Base-by-base conservation (phyloP, 1,139 yeast genomes). In the Taphrina confusa region DNA sequence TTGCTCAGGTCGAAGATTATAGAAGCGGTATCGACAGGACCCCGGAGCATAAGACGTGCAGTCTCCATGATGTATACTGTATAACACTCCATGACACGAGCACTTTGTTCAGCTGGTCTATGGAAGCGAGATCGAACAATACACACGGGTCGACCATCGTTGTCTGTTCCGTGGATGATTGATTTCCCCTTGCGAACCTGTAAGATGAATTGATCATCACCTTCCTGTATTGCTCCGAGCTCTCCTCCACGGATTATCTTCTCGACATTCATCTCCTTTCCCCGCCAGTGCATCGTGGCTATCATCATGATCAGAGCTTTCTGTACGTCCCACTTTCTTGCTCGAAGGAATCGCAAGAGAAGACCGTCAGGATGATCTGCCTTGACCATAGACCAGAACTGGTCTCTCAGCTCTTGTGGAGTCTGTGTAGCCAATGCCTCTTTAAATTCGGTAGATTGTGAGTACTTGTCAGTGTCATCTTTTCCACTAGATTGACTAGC, bases 101-200 rank as follows among this genome's bases (percentile, higher is more conserved):
- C 83, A 2, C 84, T 76, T 73, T 87, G 92, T 42, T 85, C 89
- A 36, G 78, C 76, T 22, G 92, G 81, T 67, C 80, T 80, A 71
- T 89, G 96, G 65, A 81, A 75, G 65, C 82, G 79, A n/a, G 89
- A 91, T 67, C 87, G 80, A 36, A 87, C 82, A 64, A 80, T 77
- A 55, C 87, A 87, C 58, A 87, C 75, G 31, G 95, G 94, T 65
- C 91, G 79, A 5, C 82, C 83, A 28, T 75, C 71, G 64, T 75
- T 76, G 72, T 89, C 96, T 50, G 68, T 68, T 25, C 95, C 95
- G 66, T 82, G 77, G 51, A 87, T 73, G 61, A 80, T 78, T 22
- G 87, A 83, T 74, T 87, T 86, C 61, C 83, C 83, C 52, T 77
- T 68, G 62, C 60, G 65, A 39, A 66, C 68, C 31, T 68, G 70